Evolutionary conservation across 768 basidiomycete genomes (phyloP), one percentile per base, ranked within the genome.

Genomic region (Pulveroboletus sp.): DNA sequence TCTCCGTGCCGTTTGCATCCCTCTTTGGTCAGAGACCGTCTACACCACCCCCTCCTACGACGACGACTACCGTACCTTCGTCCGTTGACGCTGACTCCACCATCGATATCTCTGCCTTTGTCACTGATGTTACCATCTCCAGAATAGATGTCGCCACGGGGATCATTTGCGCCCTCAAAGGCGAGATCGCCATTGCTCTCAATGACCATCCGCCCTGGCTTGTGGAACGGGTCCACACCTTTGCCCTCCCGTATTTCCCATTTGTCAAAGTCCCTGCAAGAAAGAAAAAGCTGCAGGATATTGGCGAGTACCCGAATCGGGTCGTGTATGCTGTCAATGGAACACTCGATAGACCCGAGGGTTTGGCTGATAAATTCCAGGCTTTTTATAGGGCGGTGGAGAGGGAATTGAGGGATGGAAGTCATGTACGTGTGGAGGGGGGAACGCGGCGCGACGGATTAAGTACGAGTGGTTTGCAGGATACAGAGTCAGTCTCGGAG

Each of bases 1-100:
- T 90, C 10, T 66, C 77, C 26, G 86, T 86, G 58, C 84, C 89
- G 0, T 93, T 93, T 57, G 85, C 88, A 0, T 85, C 85, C 2
- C 75, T 93, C n/a, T 91, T 90, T 57, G 86, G 82, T 6, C 62
- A 69, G 33, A 58, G 68, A 42, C 51, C 72, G 5, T 56, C 66
- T 36, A 68, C 61, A 21, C 54, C 64, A 17, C 67, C 45, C 53
- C 68, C 57, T 57, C 65, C 45, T 36, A 59, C 14, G 33, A 17
- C 55, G 2, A 15, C 46, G 18, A 2, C 54, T 64, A 17, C 47
- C 11, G 44, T 61, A 26, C 53, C 72, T 26, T 55, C 69, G 2
- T 49, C 74, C 1, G 40, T 62, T 52, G 50, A 65, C 5, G 60
- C 63, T 11, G 73, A 77, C 37, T 58, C 69, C 18, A 62, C 69